Percentiles rank a stretch among this genome's conserved stretches.
Evolutionary conservation across 2,329 filamentous ascomycete genomes (phyloP).

Genomic region (Botrytis hyacinthi): DNA sequence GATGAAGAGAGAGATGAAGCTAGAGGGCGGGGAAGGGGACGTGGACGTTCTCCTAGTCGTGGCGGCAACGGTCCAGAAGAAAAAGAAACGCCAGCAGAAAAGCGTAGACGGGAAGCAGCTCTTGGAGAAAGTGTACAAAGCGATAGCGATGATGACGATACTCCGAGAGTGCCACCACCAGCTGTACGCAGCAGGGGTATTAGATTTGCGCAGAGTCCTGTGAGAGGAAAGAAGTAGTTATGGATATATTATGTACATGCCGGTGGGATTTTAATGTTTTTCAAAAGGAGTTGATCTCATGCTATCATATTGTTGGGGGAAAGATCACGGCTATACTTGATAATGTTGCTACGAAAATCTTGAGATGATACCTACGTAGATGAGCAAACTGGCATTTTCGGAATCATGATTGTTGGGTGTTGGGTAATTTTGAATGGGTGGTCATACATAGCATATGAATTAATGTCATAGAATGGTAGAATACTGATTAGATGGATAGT

Average conservation of each 20-base stretch:
- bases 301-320: neutral
- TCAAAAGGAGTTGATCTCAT: neutral
- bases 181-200: constrained; percentile 35
- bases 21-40: constrained; percentile 34
- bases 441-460: constrained; percentile 3
- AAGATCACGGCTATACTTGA: constrained; percentile 9
- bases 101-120: constrained; percentile 70
- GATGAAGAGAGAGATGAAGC: constrained; percentile 35
- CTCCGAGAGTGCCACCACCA: constrained; percentile 34
- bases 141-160: constrained; percentile 37
- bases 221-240: constrained; percentile 26
- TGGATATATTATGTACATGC: neutral
- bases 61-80: constrained; percentile 9
- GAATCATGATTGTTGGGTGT: constrained; percentile 7
- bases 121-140: constrained; percentile 53
- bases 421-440: neutral
- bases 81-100: constrained; percentile 70
- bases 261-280: neutral
- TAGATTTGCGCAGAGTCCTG: constrained; percentile 39
- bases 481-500: neutral
- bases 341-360: constrained; percentile 4
- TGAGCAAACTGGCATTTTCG: neutral
- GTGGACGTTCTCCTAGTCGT: constrained; percentile 43
- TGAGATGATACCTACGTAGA: constrained; percentile 12
- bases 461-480: constrained; percentile 7